Conservation (phyloP, 441 rosid genomes). For the Croton setiger region DNA sequence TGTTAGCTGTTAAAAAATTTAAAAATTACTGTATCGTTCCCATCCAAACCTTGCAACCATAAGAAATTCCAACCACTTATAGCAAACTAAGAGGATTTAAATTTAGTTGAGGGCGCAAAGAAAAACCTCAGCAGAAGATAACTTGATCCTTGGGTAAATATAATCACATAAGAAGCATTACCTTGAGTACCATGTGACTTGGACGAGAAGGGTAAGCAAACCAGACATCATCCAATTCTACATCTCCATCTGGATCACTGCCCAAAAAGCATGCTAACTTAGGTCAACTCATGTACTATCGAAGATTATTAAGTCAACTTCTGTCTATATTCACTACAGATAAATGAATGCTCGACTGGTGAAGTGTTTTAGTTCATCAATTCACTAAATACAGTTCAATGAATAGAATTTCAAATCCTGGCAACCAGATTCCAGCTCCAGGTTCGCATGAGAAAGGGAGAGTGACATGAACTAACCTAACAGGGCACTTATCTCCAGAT, state of each 20-base stretch:
- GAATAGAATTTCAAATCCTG: constrained; percentile 5
- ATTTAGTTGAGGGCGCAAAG: not conserved
- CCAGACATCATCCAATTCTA: constrained; percentile 88
- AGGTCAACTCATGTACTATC: not conserved
- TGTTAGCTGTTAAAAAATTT: not conserved
- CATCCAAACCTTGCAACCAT: not conserved
- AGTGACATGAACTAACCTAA: constrained; percentile 38
- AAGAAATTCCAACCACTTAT: not conserved
- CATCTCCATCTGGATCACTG: constrained; percentile 83
- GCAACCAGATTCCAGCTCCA: not conserved
- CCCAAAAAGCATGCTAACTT: constrained; percentile 10
- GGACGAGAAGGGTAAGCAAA: constrained; percentile 98
- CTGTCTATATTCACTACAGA: not conserved
- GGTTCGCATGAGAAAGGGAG: not conserved
- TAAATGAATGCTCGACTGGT: not conserved
- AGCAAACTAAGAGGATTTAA: not conserved
- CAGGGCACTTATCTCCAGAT: constrained; percentile 75
- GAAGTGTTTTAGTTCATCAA: not conserved
- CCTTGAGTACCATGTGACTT: constrained; percentile 88
- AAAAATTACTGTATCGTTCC: not conserved
- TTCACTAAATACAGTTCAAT: not conserved
- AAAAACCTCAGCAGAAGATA: not conserved
- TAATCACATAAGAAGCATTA: constrained; percentile 24
- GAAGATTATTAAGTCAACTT: not conserved
- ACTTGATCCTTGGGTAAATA: not conserved